phyloP scores from a whole-genome alignment of 805 yeast species.

The Blastobotrys attinorum region DNA sequence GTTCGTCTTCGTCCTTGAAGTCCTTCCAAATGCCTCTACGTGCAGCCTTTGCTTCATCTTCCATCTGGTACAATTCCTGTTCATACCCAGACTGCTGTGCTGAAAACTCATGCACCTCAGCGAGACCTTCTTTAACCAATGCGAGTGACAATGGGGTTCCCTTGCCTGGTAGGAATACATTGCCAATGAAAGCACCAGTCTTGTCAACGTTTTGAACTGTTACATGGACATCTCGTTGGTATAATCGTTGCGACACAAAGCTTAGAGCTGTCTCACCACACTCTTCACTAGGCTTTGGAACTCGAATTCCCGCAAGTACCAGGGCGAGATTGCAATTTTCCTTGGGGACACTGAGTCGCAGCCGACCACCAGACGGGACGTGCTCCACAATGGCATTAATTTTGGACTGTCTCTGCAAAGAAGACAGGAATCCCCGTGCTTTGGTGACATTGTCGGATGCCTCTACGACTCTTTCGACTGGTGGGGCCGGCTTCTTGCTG shows the following conservation, averaged over 20 bases:
- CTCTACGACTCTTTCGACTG: slow-evolving; percentile 58
- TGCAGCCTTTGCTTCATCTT: slow-evolving; percentile 47
- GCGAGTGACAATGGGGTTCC: slow-evolving; percentile 49
- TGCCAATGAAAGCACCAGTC: slow-evolving; percentile 75
- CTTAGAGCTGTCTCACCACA: slow-evolving; percentile 44
- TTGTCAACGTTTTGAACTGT: slow-evolving; percentile 65
- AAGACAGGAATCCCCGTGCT: slow-evolving; percentile 66
- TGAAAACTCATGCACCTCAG: slow-evolving; percentile 57
- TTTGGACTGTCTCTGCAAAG: slow-evolving; percentile 57
- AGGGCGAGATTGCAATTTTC: slow-evolving; percentile 64
- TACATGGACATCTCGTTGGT: slow-evolving; percentile 68
- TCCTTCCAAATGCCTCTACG: slow-evolving; percentile 62
- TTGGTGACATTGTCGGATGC: slow-evolving; percentile 68
- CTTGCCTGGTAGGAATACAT: slow-evolving; percentile 45
- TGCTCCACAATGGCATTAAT: slow-evolving; percentile 67
- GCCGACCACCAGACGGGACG: slow-evolving; percentile 59
- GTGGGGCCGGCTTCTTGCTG: slow-evolving; percentile 46
- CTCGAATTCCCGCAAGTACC: slow-evolving; percentile 66
- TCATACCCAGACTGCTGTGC: slow-evolving; percentile 49
- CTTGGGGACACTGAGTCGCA: slow-evolving; percentile 57
- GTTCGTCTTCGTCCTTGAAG: slow-evolving; percentile 40
- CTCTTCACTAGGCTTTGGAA: slow-evolving; percentile 31
- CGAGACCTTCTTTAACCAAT: slow-evolving; percentile 56
- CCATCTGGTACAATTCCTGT: slow-evolving; percentile 50
- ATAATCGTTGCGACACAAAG: slow-evolving; percentile 44